Evolutionary conservation across 768 basidiomycete genomes (phyloP).

Genomic region (Panaeolus cyanescens): DNA sequence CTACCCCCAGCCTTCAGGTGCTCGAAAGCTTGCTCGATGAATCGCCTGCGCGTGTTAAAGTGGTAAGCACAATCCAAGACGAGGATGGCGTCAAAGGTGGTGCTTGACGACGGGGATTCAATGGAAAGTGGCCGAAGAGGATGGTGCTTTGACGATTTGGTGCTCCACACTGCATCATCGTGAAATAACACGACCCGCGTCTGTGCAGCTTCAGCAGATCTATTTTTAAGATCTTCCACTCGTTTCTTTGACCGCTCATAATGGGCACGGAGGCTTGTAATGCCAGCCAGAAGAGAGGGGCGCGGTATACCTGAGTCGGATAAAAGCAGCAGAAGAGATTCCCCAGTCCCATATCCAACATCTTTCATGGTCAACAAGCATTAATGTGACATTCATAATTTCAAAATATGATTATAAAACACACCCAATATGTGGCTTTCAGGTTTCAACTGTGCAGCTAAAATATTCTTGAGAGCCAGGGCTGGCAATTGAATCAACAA

Average conservation of each 20-base stretch:
- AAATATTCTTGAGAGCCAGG: conserved; percentile 54
- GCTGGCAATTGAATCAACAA: conserved; percentile 17
- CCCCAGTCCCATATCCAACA: conserved; percentile 70
- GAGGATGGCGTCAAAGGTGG: conserved; percentile 49
- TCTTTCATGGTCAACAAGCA: conserved; percentile 42
- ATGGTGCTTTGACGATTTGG: conserved; percentile 28
- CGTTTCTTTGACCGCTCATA: conserved; percentile 46
- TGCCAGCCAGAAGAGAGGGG: conserved; percentile 52
- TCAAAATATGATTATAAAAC: conserved; percentile 9
- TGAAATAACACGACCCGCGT: conserved; percentile 41
- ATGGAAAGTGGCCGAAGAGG: conserved; percentile 43
- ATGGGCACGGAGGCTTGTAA: conserved; percentile 57
- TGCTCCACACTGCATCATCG: conserved; percentile 52
- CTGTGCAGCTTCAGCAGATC: conserved; percentile 9
- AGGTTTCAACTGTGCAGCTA: conserved; percentile 38
- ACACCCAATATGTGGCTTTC: conserved; percentile 57
- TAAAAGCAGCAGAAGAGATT: conserved; percentile 60
- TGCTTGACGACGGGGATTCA: neutral
- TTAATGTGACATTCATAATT: conserved; percentile 1
- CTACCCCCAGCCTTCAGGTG: conserved; percentile 51
- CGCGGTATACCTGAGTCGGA: conserved; percentile 44
- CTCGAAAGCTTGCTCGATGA: conserved; percentile 51
- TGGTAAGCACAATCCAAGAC: conserved; percentile 75
- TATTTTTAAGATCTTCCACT: conserved; percentile 29
- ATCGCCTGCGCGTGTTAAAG: conserved; percentile 51